Base-by-base conservation (phyloP, 192 early-diverging fungal genomes). In the Coemansia erecta region DNA sequence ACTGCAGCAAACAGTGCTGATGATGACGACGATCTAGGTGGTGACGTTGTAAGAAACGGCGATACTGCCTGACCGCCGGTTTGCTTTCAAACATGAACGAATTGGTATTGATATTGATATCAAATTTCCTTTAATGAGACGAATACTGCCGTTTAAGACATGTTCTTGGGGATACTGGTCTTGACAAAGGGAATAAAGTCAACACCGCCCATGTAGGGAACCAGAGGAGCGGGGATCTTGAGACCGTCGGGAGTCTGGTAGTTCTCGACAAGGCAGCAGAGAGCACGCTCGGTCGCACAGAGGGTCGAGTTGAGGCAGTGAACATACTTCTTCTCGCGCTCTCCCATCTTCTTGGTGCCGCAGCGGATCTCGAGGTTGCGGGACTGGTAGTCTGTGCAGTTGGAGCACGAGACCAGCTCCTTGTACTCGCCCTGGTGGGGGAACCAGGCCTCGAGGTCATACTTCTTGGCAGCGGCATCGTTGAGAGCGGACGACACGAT, bases 371-470 rank as follows among this genome's bases (percentile, higher is more conserved):
- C 95, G 5, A 99, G 83, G 41, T 85, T 83, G 54, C 97, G 86
- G 18, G 87, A 91, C 83, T 99, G 97, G 83, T 94, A 99, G 82
- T 98, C 97, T 21, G 95, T 98, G 82, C 97, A 99, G 91, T 99
- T 99, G 46, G 90, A 93, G 88, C 94, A 97, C 41, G 92, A 94
- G 47, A 99, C 97, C 26, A 99, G 86, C 81, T 99, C 97, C 84
- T 96, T 96, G 83, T 92, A 99, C 63, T 92, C 92, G 61, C 88
- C 89, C 75, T 98, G 97, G 87, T 88, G 93, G 52, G 97, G 97
- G 90, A 99, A 99, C 92, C 92, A 99, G 26, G 95, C 95, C 81
- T 99, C 97, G 33, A 99, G 80, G 74, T 99, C 97, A 81, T 94
- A 98, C 84, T 99, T 99, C 67, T 97, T 96, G 65, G 97, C 97